A percentile compares a stretch with the other conserved stretches of the same genome.
Evolutionary conservation across 2,329 filamentous ascomycete genomes (phyloP).

Genomic region (Venturiaceae sp.): DNA sequence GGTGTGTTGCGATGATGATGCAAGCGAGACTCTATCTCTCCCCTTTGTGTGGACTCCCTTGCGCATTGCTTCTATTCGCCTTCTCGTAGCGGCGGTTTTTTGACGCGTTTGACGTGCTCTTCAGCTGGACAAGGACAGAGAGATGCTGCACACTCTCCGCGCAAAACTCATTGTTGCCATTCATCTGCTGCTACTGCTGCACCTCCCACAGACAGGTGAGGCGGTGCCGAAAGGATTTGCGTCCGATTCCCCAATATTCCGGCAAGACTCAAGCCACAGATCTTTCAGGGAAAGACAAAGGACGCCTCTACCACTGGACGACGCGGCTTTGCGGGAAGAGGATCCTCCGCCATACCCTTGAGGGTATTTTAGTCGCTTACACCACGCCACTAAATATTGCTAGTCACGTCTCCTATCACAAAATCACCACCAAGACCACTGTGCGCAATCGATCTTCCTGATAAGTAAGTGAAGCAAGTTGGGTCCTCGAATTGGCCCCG

Average conservation of each 20-base stretch:
- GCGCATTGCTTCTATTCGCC: background rate
- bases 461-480: background rate
- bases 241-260: background rate
- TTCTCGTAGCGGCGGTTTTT: too few species aligned
- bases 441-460: background rate
- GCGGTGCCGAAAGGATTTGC: background rate
- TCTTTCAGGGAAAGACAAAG: too few species aligned
- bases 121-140: too few species aligned
- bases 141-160: too few species aligned
- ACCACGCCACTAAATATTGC: background rate
- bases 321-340: conserved; percentile 1
- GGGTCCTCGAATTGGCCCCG: background rate
- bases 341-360: background rate
- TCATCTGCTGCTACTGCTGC: background rate
- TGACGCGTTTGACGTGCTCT: too few species aligned
- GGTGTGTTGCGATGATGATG: background rate
- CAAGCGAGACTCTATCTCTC: background rate
- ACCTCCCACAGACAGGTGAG: background rate
- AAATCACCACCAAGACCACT: background rate
- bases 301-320: background rate
- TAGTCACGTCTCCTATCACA: background rate
- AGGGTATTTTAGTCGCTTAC: background rate
- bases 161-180: background rate
- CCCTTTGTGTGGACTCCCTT: too few species aligned
- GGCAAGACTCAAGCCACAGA: background rate